Evolutionary conservation across 495 filamentous ascomycete genomes (phyloP).

Genomic region (Hyaloscypha hepaticicola): DNA sequence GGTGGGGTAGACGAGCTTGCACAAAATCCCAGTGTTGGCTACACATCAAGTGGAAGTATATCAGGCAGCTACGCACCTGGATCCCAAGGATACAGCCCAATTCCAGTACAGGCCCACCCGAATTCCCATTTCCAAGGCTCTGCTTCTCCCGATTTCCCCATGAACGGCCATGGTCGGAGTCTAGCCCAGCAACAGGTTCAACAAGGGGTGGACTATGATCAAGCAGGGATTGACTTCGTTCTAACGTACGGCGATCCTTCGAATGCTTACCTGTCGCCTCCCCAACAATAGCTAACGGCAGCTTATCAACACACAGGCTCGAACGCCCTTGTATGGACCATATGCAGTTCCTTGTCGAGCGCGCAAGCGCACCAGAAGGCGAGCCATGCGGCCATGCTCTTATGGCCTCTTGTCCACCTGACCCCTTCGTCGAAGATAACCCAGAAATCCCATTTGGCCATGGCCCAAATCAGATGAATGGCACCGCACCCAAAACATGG

Average conservation of each 20-base stretch:
- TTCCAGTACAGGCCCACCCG: slow-evolving; percentile 23
- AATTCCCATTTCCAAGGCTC: slow-evolving; percentile 6
- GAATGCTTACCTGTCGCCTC: slow-evolving; percentile 65
- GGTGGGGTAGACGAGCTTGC: slow-evolving; percentile 45
- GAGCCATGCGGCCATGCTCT: slow-evolving; percentile 75
- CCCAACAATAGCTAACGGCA: slow-evolving; percentile 50
- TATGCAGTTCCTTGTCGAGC: slow-evolving; percentile 71
- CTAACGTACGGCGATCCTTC: slow-evolving; percentile 77
- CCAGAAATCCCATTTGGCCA: slow-evolving; percentile 51
- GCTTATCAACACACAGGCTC: slow-evolving; percentile 57
- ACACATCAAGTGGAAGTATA: slow-evolving; percentile 55
- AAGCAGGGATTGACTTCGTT: slow-evolving; percentile 93
- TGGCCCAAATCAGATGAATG: slow-evolving; percentile 36
- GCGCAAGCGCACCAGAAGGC: slow-evolving; percentile 50
- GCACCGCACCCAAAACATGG: slow-evolving; percentile 52
- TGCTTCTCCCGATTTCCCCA: slow-evolving; percentile 3
- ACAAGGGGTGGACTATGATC: slow-evolving; percentile 72
- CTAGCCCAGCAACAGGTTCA: slow-evolving; percentile 35
- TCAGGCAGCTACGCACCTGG: slow-evolving; percentile 54
- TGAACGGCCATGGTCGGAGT: slow-evolving; percentile 34
- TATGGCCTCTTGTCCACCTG: slow-evolving; percentile 85
- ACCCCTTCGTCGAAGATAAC: slow-evolving; percentile 42
- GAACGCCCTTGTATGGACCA: slow-evolving; percentile 96
- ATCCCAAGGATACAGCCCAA: slow-evolving; percentile 38
- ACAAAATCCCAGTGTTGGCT: slow-evolving; percentile 45